Base-by-base conservation (phyloP, 768 basidiomycete genomes). In the Tylopilus subfusipes region DNA sequence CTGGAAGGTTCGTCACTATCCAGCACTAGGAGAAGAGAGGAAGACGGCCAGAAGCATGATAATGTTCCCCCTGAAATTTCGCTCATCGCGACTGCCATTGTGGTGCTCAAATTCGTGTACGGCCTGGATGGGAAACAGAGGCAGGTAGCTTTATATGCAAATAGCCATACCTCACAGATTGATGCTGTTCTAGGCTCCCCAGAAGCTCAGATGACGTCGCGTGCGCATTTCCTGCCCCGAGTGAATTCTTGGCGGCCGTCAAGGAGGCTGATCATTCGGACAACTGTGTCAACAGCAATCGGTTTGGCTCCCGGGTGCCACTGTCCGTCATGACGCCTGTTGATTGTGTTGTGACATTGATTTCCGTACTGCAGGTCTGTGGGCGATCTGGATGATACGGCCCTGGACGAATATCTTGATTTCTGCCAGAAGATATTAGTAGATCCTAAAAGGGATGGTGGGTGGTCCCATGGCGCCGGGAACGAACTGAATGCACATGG, bases 31-130 rank as follows among this genome's bases (percentile, higher is more conserved):
- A 75, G 72, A 55, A 63, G 63, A 14, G 81, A 82, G 58, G 73
- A 73, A 16, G 72, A 70, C 43, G 66, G 71, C 22, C 82, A 84
- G 65, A 77, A 75, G 50, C 75, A 78, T 50, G 89, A 90, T 68
- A 83, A 80, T 58, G 77, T 80, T 27, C 83, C 89, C 7, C 79
- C 85, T 11, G 92, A 94, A 64, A 72, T 86, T 46, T 78, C 79
- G 3, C 71, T 91, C 22, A 66, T 82, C 42, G 82, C 80, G 2
- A 75, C 75, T 14, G 79, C 80, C 45, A 76, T 93, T 13, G 77
- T 92, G 12, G 83, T 85, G 33, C 75, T 94, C 61, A 95, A 94
- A 73, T 78, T 96, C 78, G 80, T 85, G 24, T 94, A 94, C 63
- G 94, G 93, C 1, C 65, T 94, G 27, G 92, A 94, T 66, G 90